Percentiles rank a stretch among this genome's conserved stretches.
Conservation (phyloP, 202 grass and related monocot genomes). For the Panicum virgatum region DNA sequence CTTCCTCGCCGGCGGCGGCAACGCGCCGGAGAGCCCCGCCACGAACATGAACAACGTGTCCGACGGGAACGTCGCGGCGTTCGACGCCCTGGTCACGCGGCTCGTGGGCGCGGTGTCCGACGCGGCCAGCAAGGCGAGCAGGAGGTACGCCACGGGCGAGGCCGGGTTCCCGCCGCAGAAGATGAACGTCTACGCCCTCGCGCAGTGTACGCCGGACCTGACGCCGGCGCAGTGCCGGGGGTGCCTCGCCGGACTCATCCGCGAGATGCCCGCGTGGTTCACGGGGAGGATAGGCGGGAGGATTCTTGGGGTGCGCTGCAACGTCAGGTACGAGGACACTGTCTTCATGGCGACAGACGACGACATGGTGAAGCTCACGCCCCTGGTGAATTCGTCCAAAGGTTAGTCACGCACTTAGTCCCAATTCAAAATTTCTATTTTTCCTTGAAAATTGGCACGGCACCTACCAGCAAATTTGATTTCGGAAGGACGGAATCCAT, state of each 20-base stretch:
- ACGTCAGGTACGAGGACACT: conserved; percentile 63
- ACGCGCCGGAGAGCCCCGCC: conserved; percentile 16
- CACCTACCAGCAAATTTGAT: neutral
- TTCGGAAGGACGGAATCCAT: neutral
- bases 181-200: conserved; percentile 45
- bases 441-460: neutral
- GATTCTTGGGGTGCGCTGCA: conserved; percentile 61
- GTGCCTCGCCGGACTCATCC: conserved; percentile 50
- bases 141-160: conserved; percentile 50
- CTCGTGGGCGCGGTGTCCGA: conserved; percentile 38
- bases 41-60: conserved; percentile 52
- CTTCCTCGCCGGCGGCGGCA: conserved; percentile 35
- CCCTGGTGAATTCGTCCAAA: conserved; percentile 29
- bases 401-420: conserved; percentile 11
- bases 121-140: conserved; percentile 31
- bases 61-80: conserved; percentile 13
- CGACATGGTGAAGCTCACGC: conserved; percentile 37
- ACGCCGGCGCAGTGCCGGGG: conserved; percentile 32
- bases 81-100: conserved; percentile 31
- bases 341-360: conserved; percentile 31
- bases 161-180: conserved; percentile 37
- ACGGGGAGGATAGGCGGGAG: conserved; percentile 44
- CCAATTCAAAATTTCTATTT: neutral
- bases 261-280: conserved; percentile 36
- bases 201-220: conserved; percentile 66